Evolutionary conservation across 129 eudicot genomes (phyloP).

Genomic region (Lactuca sativa): DNA sequence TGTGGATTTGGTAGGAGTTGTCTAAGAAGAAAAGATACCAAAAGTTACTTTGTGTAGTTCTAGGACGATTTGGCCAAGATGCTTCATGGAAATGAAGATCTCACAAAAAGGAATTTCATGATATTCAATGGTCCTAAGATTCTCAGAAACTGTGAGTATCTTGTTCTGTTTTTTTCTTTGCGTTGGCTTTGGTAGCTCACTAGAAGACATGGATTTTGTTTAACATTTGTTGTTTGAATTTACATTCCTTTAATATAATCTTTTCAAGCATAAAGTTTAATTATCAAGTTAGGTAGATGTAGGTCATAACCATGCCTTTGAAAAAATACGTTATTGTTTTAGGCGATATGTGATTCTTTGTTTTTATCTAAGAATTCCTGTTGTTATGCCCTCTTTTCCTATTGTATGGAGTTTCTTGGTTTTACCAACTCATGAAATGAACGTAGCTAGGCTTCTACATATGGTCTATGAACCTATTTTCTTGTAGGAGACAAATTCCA

Average conservation of each 20-base stretch:
- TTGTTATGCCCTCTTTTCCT: no score
- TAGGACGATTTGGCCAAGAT: not conserved
- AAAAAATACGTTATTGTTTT: not conserved
- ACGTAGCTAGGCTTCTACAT: no score
- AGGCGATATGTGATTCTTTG: no score
- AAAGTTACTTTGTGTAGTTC: not conserved
- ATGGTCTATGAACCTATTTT: no score
- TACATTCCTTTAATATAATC: not conserved
- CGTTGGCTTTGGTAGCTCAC: not conserved
- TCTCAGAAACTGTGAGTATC: not conserved
- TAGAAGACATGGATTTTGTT: not conserved
- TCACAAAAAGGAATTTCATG: not conserved
- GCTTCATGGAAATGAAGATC: slow-evolving; percentile 9
- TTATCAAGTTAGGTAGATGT: not conserved
- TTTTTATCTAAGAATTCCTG: no score
- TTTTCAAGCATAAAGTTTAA: not conserved
- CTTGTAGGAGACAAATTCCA: no score
- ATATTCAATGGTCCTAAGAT: not conserved
- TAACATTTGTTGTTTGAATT: not conserved
- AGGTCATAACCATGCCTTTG: not conserved
- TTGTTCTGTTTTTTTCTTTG: not conserved
- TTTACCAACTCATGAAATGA: no score
- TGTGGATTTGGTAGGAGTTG: not conserved
- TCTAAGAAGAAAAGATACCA: slow-evolving; percentile 16
- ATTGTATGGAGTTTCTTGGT: no score